phyloP scores from a whole-genome alignment of 2,329 filamentous ascomycete species.

The Paraphoma sp. region DNA sequence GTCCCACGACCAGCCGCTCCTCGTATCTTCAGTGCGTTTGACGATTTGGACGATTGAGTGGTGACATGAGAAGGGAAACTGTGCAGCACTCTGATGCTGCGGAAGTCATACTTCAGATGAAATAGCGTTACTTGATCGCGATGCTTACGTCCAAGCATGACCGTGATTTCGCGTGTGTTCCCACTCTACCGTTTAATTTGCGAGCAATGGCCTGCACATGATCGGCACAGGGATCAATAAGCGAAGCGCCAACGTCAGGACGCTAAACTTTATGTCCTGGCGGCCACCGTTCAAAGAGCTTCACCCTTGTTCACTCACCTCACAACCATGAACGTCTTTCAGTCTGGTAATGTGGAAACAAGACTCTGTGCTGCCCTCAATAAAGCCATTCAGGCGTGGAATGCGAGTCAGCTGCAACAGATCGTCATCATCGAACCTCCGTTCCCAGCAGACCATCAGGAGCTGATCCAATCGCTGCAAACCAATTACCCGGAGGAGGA shows the following conservation, averaged over 20 bases:
- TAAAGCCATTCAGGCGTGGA: slow-evolving; percentile 27
- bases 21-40: slow-evolving; percentile 9
- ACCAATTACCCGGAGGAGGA: slow-evolving; percentile 30
- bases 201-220: not conserved
- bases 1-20: slow-evolving; percentile 3
- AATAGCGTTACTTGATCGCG: too few species aligned
- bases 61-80: too few species aligned
- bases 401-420: slow-evolving; percentile 29
- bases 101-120: too few species aligned
- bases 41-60: slow-evolving; percentile 16
- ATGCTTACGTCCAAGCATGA: too few species aligned
- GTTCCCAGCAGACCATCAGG: slow-evolving; percentile 33
- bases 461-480: slow-evolving; percentile 35
- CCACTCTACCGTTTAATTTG: too few species aligned
- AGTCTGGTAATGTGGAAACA: slow-evolving; percentile 30
- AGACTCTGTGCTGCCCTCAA: slow-evolving; percentile 38
- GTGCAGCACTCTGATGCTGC: too few species aligned
- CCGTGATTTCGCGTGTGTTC: too few species aligned
- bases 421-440: slow-evolving; percentile 41
- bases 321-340: slow-evolving; percentile 29
- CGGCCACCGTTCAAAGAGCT: slow-evolving; percentile 9
- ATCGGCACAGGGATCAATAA: slow-evolving; percentile 7
- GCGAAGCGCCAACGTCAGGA: slow-evolving; percentile 11
- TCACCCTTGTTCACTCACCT: slow-evolving; percentile 12
- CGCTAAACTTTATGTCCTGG: slow-evolving; percentile 9